Evolutionary conservation across 805 yeast genomes (phyloP).

Genomic region (Candida montana): DNA sequence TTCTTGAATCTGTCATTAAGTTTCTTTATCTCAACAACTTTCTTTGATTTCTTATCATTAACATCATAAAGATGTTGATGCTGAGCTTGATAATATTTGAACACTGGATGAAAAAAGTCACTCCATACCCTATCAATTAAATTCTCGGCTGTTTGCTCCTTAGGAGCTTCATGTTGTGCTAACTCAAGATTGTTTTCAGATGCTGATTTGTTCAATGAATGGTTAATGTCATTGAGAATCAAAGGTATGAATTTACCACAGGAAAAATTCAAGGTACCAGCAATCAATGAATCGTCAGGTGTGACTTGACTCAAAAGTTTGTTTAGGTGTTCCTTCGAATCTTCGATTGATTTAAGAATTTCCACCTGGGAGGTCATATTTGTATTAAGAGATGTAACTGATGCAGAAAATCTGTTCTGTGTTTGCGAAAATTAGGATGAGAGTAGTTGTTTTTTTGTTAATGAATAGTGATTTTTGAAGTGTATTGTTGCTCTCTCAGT

Average conservation of each 20-base stretch:
- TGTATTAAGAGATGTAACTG: background rate
- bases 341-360: conserved; percentile 5
- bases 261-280: conserved; percentile 43
- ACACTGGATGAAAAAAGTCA: conserved; percentile 58
- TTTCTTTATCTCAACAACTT: conserved; percentile 51
- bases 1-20: conserved; percentile 47
- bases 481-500: background rate
- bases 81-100: conserved; percentile 39
- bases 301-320: conserved; percentile 8
- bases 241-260: conserved; percentile 42
- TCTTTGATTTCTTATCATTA: conserved; percentile 16
- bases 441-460: no score
- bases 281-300: conserved; percentile 20
- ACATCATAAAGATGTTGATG: conserved; percentile 11
- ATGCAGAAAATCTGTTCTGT: no score
- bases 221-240: conserved; percentile 34
- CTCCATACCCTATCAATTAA: conserved; percentile 53
- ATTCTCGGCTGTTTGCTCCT: conserved; percentile 17
- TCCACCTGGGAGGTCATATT: conserved; percentile 3
- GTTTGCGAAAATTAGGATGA: no score
- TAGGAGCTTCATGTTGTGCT: conserved; percentile 9
- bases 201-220: conserved; percentile 3
- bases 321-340: conserved; percentile 12
- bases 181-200: conserved; percentile 3
- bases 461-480: background rate